These are phyloP conservation scores for Cotoneaster glaucophyllus DNA, from an alignment of 306 rosid genomes.

Conservation along the genomic window DNA sequence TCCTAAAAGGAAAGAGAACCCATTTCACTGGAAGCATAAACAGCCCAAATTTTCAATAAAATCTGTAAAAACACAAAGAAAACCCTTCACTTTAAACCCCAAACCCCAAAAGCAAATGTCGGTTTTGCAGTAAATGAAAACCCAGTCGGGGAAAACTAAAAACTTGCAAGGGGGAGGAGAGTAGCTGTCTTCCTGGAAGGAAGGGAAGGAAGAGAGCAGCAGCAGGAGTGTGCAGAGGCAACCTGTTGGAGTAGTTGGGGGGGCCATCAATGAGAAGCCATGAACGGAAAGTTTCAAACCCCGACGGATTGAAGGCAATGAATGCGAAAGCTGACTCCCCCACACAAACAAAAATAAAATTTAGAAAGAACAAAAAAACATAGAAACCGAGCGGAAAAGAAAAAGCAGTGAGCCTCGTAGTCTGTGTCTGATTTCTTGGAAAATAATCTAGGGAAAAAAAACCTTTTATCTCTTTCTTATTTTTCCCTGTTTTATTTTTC, in stretches of 20 bases:
- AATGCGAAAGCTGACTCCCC: not conserved
- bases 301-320: conserved; percentile 17
- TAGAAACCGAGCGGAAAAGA: not conserved
- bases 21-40: not conserved
- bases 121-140: conserved; percentile 6
- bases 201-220: not conserved
- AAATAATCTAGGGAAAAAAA: not conserved
- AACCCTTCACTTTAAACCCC: conserved; percentile 10
- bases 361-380: not conserved
- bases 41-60: not conserved
- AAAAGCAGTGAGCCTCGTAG: conserved; percentile 21
- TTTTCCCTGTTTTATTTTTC: not conserved
- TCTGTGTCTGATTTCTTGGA: conserved; percentile 18
- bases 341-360: not conserved
- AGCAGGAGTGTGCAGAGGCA: conserved; percentile 6
- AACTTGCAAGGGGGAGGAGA: not conserved
- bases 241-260: conserved; percentile 18
- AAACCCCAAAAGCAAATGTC: conserved; percentile 12
- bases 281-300: conserved; percentile 19
- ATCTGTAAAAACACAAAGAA: not conserved
- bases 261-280: conserved; percentile 28
- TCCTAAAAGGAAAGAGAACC: not conserved
- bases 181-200: conserved; percentile 14
- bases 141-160: not conserved
- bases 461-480: not conserved